These are phyloP conservation scores for Microdochium trichocladiopsis DNA, from an alignment of 2,329 filamentous ascomycete species.

Conservation along the genomic window DNA sequence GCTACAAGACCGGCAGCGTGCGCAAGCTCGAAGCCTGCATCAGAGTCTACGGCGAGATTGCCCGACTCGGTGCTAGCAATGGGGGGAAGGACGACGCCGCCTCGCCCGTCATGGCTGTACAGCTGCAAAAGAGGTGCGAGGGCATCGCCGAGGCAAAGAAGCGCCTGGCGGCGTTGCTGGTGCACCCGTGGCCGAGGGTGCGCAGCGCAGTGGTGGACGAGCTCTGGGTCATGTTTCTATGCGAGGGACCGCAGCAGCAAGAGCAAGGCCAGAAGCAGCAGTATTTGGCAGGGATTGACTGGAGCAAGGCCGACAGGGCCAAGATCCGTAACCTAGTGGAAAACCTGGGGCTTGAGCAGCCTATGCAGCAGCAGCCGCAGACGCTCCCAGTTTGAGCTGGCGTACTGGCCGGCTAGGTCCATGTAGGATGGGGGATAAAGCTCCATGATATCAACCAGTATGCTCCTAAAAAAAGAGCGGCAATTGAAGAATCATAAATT, in stretches of 20 bases:
- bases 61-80: conserved; percentile 14
- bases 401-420: too few species aligned
- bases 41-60: conserved; percentile 69
- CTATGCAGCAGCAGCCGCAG: not conserved
- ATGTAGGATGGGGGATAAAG: too few species aligned
- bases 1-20: conserved; percentile 77
- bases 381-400: not conserved
- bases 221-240: conserved; percentile 40
- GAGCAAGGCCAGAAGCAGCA: conserved; percentile 11
- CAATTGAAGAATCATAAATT: too few species aligned
- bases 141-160: conserved; percentile 48
- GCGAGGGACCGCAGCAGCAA: conserved; percentile 16
- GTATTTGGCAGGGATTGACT: conserved; percentile 46
- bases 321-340: conserved; percentile 34
- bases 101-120: conserved; percentile 5
- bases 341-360: conserved; percentile 29
- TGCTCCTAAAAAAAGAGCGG: too few species aligned
- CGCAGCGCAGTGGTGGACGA: conserved; percentile 53
- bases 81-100: conserved; percentile 1
- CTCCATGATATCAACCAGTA: too few species aligned
- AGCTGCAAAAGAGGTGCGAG: conserved; percentile 24
- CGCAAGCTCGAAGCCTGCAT: conserved; percentile 75
- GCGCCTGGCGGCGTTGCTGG: conserved; percentile 65
- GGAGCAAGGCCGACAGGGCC: conserved; percentile 44
- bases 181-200: conserved; percentile 78